Conservation (phyloP, 768 basidiomycete species). For the Rhizopogon vinicolor region DNA sequence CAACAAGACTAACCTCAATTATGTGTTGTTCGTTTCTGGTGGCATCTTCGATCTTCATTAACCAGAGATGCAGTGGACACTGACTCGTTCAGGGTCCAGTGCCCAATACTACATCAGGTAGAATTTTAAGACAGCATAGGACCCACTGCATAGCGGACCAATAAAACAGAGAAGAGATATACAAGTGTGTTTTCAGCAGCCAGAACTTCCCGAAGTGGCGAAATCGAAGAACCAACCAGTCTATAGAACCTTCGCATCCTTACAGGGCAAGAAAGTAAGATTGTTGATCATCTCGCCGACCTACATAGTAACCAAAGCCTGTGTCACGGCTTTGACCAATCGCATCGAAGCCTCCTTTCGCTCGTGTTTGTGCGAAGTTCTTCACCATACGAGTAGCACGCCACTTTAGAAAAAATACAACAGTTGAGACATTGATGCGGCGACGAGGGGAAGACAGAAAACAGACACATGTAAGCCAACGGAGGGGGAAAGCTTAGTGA, state of each 20-base stretch:
- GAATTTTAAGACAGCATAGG: constrained; percentile 47
- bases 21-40: too few species aligned
- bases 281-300: constrained; percentile 43
- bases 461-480: constrained; percentile 49
- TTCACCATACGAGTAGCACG: constrained; percentile 60
- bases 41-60: too few species aligned
- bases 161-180: constrained; percentile 54
- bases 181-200: constrained; percentile 46
- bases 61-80: too few species aligned
- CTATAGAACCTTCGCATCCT: constrained; percentile 19
- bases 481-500: constrained; percentile 6
- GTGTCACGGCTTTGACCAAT: constrained; percentile 61
- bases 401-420: constrained; percentile 54
- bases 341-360: constrained; percentile 36
- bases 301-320: constrained; percentile 60
- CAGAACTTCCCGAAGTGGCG: not conserved
- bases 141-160: constrained; percentile 27
- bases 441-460: constrained; percentile 26
- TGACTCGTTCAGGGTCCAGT: too few species aligned
- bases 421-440: constrained; percentile 21
- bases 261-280: constrained; percentile 16
- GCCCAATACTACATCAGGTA: constrained; percentile 58
- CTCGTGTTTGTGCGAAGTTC: constrained; percentile 29
- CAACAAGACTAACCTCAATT: too few species aligned
- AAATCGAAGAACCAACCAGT: constrained; percentile 18